Percentiles rank a stretch among this genome's conserved stretches.
Conservation (phyloP, 768 basidiomycete genomes). For the Pulveroboletus sp. region DNA sequence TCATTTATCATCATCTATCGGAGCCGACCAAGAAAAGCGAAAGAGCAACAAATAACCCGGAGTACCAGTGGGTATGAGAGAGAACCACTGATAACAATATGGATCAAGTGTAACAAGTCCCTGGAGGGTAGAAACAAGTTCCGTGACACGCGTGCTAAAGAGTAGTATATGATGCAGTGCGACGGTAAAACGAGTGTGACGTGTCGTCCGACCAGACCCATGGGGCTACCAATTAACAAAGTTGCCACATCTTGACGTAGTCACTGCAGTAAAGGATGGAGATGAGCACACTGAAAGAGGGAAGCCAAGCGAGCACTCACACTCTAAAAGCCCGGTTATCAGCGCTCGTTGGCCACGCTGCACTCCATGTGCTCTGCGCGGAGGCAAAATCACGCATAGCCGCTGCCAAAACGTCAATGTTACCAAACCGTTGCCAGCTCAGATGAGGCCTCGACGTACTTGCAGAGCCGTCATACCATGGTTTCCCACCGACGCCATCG, state of each 20-base stretch:
- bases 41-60: no score
- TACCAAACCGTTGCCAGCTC: constrained; percentile 16
- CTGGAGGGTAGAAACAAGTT: no score
- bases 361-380: constrained; percentile 61
- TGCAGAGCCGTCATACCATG: constrained; percentile 58
- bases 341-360: constrained; percentile 65
- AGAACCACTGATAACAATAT: background rate
- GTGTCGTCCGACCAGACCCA: background rate
- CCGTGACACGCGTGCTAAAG: no score
- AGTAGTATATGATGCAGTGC: background rate
- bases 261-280: constrained; percentile 12
- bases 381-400: constrained; percentile 70
- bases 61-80: background rate
- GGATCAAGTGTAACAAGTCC: background rate
- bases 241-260: constrained; percentile 33
- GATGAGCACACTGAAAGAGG: background rate
- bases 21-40: background rate
- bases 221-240: constrained; percentile 14
- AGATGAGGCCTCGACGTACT: constrained; percentile 34
- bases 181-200: background rate
- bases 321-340: constrained; percentile 66
- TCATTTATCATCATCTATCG: background rate
- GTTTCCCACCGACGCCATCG: constrained; percentile 47
- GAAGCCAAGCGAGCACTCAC: constrained; percentile 28
- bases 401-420: constrained; percentile 17